Evolutionary conservation across 2,329 filamentous ascomycete genomes (phyloP), one percentile per base, ranked within the genome.

Genomic region (Chaetomiaceae sp.): DNA sequence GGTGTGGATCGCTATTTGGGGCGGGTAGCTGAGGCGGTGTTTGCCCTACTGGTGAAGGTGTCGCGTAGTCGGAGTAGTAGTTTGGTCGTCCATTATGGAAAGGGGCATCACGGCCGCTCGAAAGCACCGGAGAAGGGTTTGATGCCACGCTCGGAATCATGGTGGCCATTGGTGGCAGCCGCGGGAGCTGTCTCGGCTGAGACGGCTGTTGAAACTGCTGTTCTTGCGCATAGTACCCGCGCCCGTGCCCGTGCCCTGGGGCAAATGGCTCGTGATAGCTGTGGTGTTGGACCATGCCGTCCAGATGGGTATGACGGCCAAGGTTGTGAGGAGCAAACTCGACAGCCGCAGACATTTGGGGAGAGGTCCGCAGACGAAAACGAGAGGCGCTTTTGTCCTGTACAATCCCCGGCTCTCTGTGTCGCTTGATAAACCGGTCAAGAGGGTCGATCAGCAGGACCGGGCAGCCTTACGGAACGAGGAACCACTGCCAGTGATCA

Each of bases 221-320:
- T 33, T 68, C 64, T 37, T 59, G 57, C 39, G 58, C 40, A 55
- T 65, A 65, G 47, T 60, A 60, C 20, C 54, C 61, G 54, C 61
- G 58, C 51, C 60, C 55, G 6, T 27, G 25, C 25, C 25, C 25
- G 10, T 27, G 25, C 6, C 25, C 25, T 27, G 64, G 63, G 49
- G 57, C 57, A 30, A 65, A 65, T 42, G 60, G 56, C 34, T 65
- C 64, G 25, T 64, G 62, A 33, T 56, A 69, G 55, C 55, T 56
- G 55, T 63, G 62, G 37, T 62, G 61, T 46, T 65, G 64, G 54
- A 67, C 63, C 68, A 70, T 70, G 47, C 59, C 60, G 61, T 66
- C 66, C 51, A 65, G 55, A 58, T 65, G 61, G 54, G 58, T 53
- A 57, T 60, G 58, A 60, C 61, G 61, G 51, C 63, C 61, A 55